Base-by-base conservation (phyloP, 345 rosid genomes). In the Citrus glauca region DNA sequence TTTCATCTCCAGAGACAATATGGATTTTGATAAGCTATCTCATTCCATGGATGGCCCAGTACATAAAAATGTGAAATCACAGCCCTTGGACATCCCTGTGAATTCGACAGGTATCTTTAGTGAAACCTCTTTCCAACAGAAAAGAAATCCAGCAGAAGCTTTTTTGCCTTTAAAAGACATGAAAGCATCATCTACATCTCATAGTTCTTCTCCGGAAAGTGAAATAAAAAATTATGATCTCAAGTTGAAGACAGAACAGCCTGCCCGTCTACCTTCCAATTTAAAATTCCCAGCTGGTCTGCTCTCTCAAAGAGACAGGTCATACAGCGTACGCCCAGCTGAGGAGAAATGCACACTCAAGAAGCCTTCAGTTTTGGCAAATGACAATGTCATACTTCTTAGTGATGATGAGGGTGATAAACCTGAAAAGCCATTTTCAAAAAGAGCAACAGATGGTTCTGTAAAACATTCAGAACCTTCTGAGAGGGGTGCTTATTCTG, bases 331-430 rank as follows among this genome's bases (percentile, higher is more conserved):
- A 66, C 81, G 71, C 59, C 25, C 56, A 40, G 74, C 79, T 77
- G 77, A 80, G 6, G 81, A 65, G 68, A 77, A 83, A 45, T 63
- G 68, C 76, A 84, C 78, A 81, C 81, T 75, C 66, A 80, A 82
- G 81, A 89, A 84, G 69, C 66, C 80, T 73, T 79, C 85, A 55
- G 80, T 56, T 77, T 79, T 77, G 59, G 78, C 57, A 72, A 81
- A 84, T 32, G 82, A 83, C 76, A 79, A 86, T 79, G 77, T 92
- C 75, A 91, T 97, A 78, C 83, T 87, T 75, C 91, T 91, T 66
- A 95, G 97, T 68, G 97, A 93, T 75, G 99, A 97, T 77, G 97
- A 97, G 81, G 91, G 81, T 69, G 85, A 85, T 67, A 92, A 82
- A 77, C 81, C 83, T 48, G 71, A 81, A 84, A 91, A 85, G 82